Conservation (phyloP, 495 filamentous ascomycete genomes). For the Penicillium herquei region DNA sequence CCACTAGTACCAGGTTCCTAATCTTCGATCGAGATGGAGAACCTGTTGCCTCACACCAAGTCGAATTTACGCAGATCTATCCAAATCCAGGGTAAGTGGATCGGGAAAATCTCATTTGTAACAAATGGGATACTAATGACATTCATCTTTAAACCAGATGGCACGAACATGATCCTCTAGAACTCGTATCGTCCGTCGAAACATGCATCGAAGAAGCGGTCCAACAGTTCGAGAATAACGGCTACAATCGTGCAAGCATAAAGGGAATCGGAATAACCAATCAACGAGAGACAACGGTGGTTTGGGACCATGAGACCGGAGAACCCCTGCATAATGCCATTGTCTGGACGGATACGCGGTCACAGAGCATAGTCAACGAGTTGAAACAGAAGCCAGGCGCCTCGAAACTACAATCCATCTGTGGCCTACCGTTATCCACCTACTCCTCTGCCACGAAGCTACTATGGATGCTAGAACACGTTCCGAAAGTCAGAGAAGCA, state of each 20-base stretch:
- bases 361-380: constrained; percentile 70
- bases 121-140: neutral
- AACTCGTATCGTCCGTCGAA: constrained; percentile 76
- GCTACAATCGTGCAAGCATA: constrained; percentile 66
- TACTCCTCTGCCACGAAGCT: constrained; percentile 93
- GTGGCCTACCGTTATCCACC: constrained; percentile 87
- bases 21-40: constrained; percentile 82
- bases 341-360: constrained; percentile 93
- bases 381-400: constrained; percentile 65
- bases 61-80: constrained; percentile 88
- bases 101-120: neutral
- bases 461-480: constrained; percentile 77
- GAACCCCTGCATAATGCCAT: constrained; percentile 86
- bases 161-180: constrained; percentile 88
- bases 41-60: constrained; percentile 83
- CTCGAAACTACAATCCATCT: constrained; percentile 66
- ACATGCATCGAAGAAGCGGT: constrained; percentile 80
- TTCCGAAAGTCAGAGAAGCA: constrained; percentile 68
- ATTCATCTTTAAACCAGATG: constrained; percentile 53
- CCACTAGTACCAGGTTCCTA: constrained; percentile 87
- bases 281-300: constrained; percentile 90
- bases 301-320: constrained; percentile 87
- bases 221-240: constrained; percentile 62
- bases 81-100: constrained; percentile 78
- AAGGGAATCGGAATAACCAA: constrained; percentile 90